phyloP scores from a whole-genome alignment of 1,284 basidiomycete genomes.

The Ganoderma leucocontextum region DNA sequence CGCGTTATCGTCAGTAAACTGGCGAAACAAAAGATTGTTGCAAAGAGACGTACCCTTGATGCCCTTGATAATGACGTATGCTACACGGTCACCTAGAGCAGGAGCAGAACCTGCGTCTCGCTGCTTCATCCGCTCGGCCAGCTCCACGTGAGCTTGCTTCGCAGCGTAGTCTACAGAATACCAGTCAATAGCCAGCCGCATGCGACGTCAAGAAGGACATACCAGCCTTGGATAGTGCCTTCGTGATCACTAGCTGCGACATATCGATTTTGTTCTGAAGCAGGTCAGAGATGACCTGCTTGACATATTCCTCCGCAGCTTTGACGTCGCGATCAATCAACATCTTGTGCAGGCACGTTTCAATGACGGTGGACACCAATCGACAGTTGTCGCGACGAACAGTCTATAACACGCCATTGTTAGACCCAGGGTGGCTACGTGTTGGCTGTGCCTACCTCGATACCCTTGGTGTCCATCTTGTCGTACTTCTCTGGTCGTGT shows the following conservation, averaged over 20 bases:
- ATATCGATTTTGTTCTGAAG: constrained; percentile 97
- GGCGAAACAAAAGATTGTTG: not conserved
- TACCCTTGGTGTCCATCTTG: constrained; percentile 99
- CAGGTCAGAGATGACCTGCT: constrained; percentile 91
- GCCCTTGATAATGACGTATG: constrained; percentile 96
- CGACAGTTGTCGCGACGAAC: constrained; percentile 97
- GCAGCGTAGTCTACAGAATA: constrained; percentile 74
- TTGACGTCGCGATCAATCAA: constrained; percentile 93
- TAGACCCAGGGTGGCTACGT: constrained; percentile 8
- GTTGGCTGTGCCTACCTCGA: constrained; percentile 72
- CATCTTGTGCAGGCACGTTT: constrained; percentile 97
- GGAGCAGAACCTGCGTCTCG: constrained; percentile 95
- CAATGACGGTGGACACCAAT: constrained; percentile 94
- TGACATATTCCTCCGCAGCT: constrained; percentile 94
- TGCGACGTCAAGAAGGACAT: constrained; percentile 32
- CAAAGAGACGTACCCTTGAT: constrained; percentile 74
- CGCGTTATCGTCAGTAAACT: not conserved
- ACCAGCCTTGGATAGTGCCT: constrained; percentile 91
- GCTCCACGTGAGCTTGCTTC: constrained; percentile 95
- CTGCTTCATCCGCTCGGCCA: constrained; percentile 93
- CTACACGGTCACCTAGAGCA: constrained; percentile 93
- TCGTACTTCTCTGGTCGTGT: constrained; percentile 93
- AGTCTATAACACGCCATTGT: constrained; percentile 62
- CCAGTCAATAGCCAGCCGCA: not conserved
- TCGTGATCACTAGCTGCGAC: constrained; percentile 98